Conservation (phyloP, 2,329 filamentous ascomycete species). For the Diaporthe ampelina region DNA sequence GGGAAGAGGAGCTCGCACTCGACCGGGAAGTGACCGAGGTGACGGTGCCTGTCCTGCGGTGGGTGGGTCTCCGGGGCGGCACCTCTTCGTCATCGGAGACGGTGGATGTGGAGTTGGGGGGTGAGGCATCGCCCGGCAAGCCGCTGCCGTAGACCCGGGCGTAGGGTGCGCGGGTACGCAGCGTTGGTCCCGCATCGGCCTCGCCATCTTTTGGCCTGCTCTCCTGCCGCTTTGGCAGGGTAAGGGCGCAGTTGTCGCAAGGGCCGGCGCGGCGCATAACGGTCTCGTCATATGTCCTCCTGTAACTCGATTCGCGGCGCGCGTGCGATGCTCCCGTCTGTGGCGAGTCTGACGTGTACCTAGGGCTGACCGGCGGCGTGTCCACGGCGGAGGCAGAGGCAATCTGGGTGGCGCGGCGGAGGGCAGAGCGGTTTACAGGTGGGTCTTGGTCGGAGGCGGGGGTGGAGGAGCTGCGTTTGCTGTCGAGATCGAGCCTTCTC, state of each 20-base stretch:
- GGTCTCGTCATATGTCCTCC: constrained; percentile 75
- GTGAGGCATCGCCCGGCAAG: constrained; percentile 58
- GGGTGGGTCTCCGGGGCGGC: constrained; percentile 47
- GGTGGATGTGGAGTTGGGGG: constrained; percentile 65
- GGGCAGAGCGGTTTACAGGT: constrained; percentile 57
- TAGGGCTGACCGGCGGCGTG: constrained; percentile 71
- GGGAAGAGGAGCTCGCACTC: constrained; percentile 64
- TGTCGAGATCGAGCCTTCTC: constrained; percentile 60
- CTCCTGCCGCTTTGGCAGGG: constrained; percentile 66
- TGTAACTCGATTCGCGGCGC: constrained; percentile 71
- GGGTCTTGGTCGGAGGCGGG: constrained; percentile 61
- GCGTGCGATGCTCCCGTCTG: constrained; percentile 46
- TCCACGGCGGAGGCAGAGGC: constrained; percentile 61
- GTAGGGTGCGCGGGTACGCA: constrained; percentile 72
- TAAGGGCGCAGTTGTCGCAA: constrained; percentile 78
- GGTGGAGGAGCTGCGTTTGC: constrained; percentile 58
- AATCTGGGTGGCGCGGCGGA: constrained; percentile 54
- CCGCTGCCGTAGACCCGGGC: constrained; percentile 68
- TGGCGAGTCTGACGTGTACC: constrained; percentile 47
- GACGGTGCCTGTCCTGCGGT: constrained; percentile 57
- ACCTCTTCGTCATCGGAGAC: constrained; percentile 68
- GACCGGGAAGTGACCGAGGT: constrained; percentile 66
- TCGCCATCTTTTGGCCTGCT: constrained; percentile 44
- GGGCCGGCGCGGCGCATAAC: constrained; percentile 74
- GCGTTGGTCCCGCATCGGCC: constrained; percentile 63